These are phyloP conservation scores for Cicer chorassanicum DNA, from an alignment of 306 rosid species.

Conservation along the genomic window DNA sequence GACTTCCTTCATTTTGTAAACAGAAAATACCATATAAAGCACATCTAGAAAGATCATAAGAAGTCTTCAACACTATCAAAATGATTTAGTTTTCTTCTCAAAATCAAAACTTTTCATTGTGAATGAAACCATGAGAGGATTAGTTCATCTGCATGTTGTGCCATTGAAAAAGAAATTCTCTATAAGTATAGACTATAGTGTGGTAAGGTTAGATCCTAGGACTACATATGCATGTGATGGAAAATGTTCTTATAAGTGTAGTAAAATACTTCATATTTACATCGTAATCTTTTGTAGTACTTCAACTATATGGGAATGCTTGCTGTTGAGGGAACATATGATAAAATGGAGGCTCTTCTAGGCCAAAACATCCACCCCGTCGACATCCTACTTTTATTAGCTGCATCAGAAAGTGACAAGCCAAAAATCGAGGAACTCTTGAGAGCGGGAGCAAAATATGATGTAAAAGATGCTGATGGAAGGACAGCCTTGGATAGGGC, in stretches of 20 bases:
- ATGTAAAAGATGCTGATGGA: slow-evolving; percentile 74
- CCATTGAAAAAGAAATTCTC: too few species aligned
- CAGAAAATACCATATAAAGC: too few species aligned
- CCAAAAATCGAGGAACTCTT: slow-evolving; percentile 93
- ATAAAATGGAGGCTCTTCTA: slow-evolving; percentile 89
- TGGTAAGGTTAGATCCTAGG: too few species aligned
- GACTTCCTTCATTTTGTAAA: too few species aligned
- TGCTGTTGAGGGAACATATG: slow-evolving; percentile 91
- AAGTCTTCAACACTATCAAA: background rate
- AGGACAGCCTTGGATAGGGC: slow-evolving; percentile 83
- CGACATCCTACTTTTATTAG: slow-evolving; percentile 79
- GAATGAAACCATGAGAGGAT: too few species aligned
- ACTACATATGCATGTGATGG: background rate
- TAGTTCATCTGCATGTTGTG: too few species aligned
- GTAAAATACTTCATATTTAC: background rate
- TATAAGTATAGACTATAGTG: too few species aligned
- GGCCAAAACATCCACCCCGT: slow-evolving; percentile 83
- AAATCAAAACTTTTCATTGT: background rate
- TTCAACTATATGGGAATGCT: slow-evolving; percentile 99
- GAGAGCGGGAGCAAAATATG: slow-evolving; percentile 85
- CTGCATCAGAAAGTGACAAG: slow-evolving; percentile 85
- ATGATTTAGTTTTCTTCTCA: background rate
- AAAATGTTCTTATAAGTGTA: background rate
- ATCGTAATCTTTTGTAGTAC: slow-evolving; percentile 58
- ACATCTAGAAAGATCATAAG: too few species aligned